A percentile compares a stretch with the other conserved stretches of the same genome.
Evolutionary conservation across 2,329 filamentous ascomycete species (phyloP).

Genomic region (Sporothrix inflata): DNA sequence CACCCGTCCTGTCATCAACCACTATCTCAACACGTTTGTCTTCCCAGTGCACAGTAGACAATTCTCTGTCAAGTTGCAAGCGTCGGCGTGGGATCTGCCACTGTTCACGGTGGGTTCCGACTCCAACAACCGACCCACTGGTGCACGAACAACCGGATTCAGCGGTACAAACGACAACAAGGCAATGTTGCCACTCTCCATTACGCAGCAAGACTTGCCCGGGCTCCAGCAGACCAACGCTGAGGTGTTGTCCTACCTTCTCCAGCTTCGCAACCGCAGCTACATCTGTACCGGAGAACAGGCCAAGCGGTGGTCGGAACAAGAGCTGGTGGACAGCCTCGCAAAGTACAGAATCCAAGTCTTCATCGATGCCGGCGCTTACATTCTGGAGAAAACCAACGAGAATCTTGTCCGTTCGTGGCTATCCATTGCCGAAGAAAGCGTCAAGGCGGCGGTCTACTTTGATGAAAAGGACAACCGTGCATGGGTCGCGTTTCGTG

Average conservation of each 20-base stretch:
- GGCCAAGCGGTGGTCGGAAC: slow-evolving; percentile 48
- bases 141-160: slow-evolving; percentile 64
- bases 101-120: slow-evolving; percentile 40
- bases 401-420: slow-evolving; percentile 10
- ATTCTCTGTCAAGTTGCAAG: slow-evolving; percentile 64
- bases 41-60: slow-evolving; percentile 68
- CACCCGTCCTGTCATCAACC: slow-evolving; percentile 57
- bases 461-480: slow-evolving; percentile 38
- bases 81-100: slow-evolving; percentile 70
- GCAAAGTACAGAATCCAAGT: slow-evolving; percentile 48
- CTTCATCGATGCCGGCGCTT: slow-evolving; percentile 67
- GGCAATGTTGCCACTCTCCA: slow-evolving; percentile 61
- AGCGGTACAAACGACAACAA: slow-evolving; percentile 72
- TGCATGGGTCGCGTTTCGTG: slow-evolving; percentile 28
- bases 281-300: slow-evolving; percentile 47
- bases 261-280: slow-evolving; percentile 53
- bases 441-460: slow-evolving; percentile 39
- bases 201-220: slow-evolving; percentile 63
- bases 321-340: slow-evolving; percentile 49
- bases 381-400: slow-evolving; percentile 53
- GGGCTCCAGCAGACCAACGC: slow-evolving; percentile 64
- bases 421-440: background rate
- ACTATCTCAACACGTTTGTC: slow-evolving; percentile 65
- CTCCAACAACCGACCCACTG: too few species aligned
- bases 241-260: slow-evolving; percentile 62